Percentiles rank a stretch among this genome's conserved stretches.
These are phyloP conservation scores for Meyerozyma carpophila DNA, from an alignment of 1,139 yeast species.

Conservation along the genomic window DNA sequence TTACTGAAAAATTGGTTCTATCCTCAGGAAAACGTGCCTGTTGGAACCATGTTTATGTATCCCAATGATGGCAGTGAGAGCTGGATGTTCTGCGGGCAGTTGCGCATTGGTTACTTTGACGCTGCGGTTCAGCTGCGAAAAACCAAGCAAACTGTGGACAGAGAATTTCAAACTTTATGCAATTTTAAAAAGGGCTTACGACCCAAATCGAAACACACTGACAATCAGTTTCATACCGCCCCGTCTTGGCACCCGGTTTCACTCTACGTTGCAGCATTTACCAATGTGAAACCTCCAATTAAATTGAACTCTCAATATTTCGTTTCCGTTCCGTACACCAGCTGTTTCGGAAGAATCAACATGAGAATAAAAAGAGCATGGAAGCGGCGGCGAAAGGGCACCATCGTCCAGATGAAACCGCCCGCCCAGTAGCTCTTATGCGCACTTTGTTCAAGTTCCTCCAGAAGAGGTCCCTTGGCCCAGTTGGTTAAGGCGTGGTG, in stretches of 20 bases:
- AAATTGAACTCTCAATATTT: constrained; percentile 19
- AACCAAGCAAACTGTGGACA: background rate
- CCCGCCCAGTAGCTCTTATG: background rate
- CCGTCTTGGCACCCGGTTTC: constrained; percentile 31
- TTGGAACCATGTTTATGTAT: constrained; percentile 3
- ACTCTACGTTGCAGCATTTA: constrained; percentile 30
- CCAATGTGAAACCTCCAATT: constrained; percentile 23
- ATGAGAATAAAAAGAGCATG: constrained; percentile 36
- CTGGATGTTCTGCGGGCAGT: background rate
- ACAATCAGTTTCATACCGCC: background rate
- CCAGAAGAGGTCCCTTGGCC: constrained; percentile 65
- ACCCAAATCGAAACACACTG: background rate
- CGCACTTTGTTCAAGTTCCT: too few relatives aligned
- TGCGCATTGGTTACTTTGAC: background rate
- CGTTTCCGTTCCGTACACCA: constrained; percentile 20
- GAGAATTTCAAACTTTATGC: background rate
- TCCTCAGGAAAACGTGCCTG: background rate
- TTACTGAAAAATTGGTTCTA: background rate
- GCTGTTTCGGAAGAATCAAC: constrained; percentile 37
- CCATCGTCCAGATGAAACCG: too few relatives aligned
- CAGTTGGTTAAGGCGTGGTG: constrained; percentile 91
- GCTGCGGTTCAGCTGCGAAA: background rate
- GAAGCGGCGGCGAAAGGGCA: constrained; percentile 19
- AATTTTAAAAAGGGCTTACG: background rate
- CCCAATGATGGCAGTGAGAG: background rate